Evolutionary conservation across 495 filamentous ascomycete species (phyloP).

Genomic region (Jackrogersella multiformis): DNA sequence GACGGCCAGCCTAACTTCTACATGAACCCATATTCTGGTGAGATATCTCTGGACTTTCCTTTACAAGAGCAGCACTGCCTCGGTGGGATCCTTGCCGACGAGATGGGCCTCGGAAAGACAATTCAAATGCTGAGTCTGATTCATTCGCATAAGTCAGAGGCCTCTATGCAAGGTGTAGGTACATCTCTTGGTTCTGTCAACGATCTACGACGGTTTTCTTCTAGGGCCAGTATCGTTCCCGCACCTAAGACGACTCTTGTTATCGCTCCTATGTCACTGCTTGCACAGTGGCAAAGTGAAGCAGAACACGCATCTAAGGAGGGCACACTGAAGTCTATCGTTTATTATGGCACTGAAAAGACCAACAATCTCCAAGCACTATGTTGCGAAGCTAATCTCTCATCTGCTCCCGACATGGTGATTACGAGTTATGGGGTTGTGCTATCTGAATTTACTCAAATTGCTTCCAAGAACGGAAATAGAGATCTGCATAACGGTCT

Average conservation of each 20-base stretch:
- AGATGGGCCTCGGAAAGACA: slow-evolving; percentile 91
- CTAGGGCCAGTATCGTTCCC: slow-evolving; percentile 62
- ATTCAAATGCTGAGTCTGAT: slow-evolving; percentile 97
- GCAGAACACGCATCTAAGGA: slow-evolving; percentile 85
- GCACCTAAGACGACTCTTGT: slow-evolving; percentile 94
- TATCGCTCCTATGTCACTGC: slow-evolving; percentile 90
- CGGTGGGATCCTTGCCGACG: slow-evolving; percentile 92
- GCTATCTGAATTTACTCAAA: slow-evolving; percentile 84
- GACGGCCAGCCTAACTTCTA: slow-evolving; percentile 79
- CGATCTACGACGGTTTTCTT: slow-evolving; percentile 49
- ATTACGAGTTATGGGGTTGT: slow-evolving; percentile 97
- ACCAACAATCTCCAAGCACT: slow-evolving; percentile 75
- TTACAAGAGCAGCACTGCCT: slow-evolving; percentile 93
- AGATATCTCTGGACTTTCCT: slow-evolving; percentile 91
- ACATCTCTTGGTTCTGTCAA: slow-evolving; percentile 44
- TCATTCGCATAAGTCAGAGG: slow-evolving; percentile 78
- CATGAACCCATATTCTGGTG: slow-evolving; percentile 95
- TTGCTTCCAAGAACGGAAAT: slow-evolving; percentile 65
- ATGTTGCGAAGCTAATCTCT: slow-evolving; percentile 77
- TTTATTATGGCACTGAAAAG: slow-evolving; percentile 94
- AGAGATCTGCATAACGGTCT: slow-evolving; percentile 72
- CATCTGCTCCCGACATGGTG: slow-evolving; percentile 83
- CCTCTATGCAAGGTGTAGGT: slow-evolving; percentile 44
- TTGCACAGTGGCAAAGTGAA: slow-evolving; percentile 97
- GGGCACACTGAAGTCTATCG: slow-evolving; percentile 80